Base-by-base conservation (phyloP, 2,329 filamentous ascomycete genomes). In the Talaromyces sp. region DNA sequence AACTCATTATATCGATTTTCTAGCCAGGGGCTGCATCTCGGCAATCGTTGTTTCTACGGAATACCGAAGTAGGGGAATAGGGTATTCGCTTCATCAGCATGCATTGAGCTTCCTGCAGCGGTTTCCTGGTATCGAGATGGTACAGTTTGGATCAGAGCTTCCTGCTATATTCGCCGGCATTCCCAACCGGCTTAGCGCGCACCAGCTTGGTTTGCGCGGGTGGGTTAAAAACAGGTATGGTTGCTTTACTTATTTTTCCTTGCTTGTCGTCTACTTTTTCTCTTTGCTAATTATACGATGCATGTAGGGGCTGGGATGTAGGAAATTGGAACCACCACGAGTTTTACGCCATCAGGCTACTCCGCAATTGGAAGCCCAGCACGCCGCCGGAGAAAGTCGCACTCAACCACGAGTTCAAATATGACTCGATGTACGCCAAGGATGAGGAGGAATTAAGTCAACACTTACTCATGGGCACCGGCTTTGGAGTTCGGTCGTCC, bases 281-380 rank as follows among this genome's bases (percentile, higher is more conserved):
- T 31, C 9, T n/a, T 31, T 16, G 16, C 36, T 59, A 2, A 12
- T 53, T 3, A 2, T 42, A 50, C 31, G 18, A 53, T 44, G 4
- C 4, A 53, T 53, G 6, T 10, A 62, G 60, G 28, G 60, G 56
- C 1, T 62, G 60, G 60, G 60, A 62, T 42, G 60, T 59, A 3
- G 60, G 60, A n/a, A 58, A 42, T 31, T 62, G 60, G 60, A 59
- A 59, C 30, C 60, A 62, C 16, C 60, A 62, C 40, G 56, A 62
- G 7, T 59, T 62, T 8, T 59, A 56, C 16, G 51, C 56, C 7
- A 59, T 58, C 27, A 56, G 51, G 6, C 56, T 62, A 4, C 33
- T 34, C n/a, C 53, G 42, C 18, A 40, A 59, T 42, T 31, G 56
- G 56, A 51, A 23, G 12, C 56, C 50, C 8, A 55, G 28, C 5